A percentile compares a stretch with the other conserved stretches of the same genome.
phyloP scores from a whole-genome alignment of 768 basidiomycete genomes.

The Nidularia sp. region DNA sequence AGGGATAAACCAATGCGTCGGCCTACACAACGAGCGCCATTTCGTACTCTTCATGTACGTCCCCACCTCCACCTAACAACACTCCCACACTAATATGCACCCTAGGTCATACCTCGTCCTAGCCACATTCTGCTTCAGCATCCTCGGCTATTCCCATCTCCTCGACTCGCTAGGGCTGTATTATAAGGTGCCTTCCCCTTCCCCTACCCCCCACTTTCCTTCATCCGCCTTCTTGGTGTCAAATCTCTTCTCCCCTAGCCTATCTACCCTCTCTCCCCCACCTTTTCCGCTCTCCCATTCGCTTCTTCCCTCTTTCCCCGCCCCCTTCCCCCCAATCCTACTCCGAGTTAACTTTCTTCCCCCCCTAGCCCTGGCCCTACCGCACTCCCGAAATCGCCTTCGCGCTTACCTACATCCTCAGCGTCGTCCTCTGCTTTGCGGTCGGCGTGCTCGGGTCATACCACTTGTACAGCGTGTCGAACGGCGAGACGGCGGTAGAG shows the following conservation, averaged over 20 bases:
- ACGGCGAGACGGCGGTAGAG: constrained; percentile 89
- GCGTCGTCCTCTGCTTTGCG: constrained; percentile 69
- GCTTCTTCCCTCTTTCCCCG: neutral
- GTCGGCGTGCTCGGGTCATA: constrained; percentile 70
- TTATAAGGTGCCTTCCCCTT: constrained; percentile 28
- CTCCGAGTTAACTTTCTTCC: neutral
- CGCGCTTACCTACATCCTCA: constrained; percentile 73
- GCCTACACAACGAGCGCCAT: constrained; percentile 91
- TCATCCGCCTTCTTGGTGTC: neutral
- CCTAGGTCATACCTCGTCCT: constrained; percentile 77
- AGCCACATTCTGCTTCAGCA: constrained; percentile 55
- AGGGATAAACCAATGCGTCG: constrained; percentile 99
- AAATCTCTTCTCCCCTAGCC: too few relatives aligned
- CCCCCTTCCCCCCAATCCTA: constrained; percentile 2
- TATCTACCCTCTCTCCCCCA: neutral
- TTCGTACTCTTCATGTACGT: constrained; percentile 92
- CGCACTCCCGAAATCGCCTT: constrained; percentile 65
- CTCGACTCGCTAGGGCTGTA: constrained; percentile 56
- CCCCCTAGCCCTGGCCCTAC: constrained; percentile 47
- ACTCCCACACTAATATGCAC: neutral
- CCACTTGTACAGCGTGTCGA: constrained; percentile 67
- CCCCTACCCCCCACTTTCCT: neutral
- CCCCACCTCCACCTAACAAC: neutral
- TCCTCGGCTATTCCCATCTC: constrained; percentile 61
- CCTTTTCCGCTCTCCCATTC: neutral